Percentiles rank a stretch among this genome's conserved stretches.
Conservation (phyloP, 352 stramenopile species). For the Halophytophthora batemanensis region DNA sequence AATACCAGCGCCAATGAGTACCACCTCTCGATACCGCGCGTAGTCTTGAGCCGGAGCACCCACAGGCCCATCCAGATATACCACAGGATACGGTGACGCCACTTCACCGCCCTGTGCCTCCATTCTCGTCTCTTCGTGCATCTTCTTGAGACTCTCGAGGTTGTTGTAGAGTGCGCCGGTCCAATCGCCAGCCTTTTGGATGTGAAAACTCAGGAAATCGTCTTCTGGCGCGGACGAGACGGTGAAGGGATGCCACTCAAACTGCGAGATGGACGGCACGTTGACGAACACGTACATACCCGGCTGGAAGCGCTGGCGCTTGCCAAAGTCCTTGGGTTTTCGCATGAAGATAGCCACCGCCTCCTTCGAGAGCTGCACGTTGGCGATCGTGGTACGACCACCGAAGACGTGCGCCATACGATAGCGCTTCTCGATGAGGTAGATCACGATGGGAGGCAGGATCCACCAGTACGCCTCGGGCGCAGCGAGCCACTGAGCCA, state of each 20-base stretch:
- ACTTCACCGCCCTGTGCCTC: conserved; percentile 25
- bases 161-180: conserved; percentile 50
- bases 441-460: conserved; percentile 50
- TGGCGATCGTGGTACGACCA: conserved; percentile 43
- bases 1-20: conserved; percentile 70
- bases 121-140: conserved; percentile 17
- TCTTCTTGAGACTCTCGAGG: conserved; percentile 35
- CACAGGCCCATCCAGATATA: conserved; percentile 61
- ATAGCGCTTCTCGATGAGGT: conserved; percentile 62
- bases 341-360: conserved; percentile 64
- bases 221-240: conserved; percentile 83
- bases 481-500: conserved; percentile 57
- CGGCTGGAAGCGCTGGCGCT: conserved; percentile 45
- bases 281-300: conserved; percentile 87
- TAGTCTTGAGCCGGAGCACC: conserved; percentile 66
- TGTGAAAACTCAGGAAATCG: conserved; percentile 60
- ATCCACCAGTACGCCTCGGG: conserved; percentile 59
- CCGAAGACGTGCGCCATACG: conserved; percentile 52
- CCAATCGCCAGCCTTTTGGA: conserved; percentile 70
- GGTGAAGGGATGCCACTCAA: conserved; percentile 89
- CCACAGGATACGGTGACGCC: conserved; percentile 36
- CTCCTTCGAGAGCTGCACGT: conserved; percentile 49
- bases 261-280: conserved; percentile 65
- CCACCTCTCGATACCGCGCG: conserved; percentile 48
- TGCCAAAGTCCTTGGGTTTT: conserved; percentile 51